phyloP scores from a whole-genome alignment of 2,329 filamentous ascomycete species.

The Monilinia fructicola region DNA sequence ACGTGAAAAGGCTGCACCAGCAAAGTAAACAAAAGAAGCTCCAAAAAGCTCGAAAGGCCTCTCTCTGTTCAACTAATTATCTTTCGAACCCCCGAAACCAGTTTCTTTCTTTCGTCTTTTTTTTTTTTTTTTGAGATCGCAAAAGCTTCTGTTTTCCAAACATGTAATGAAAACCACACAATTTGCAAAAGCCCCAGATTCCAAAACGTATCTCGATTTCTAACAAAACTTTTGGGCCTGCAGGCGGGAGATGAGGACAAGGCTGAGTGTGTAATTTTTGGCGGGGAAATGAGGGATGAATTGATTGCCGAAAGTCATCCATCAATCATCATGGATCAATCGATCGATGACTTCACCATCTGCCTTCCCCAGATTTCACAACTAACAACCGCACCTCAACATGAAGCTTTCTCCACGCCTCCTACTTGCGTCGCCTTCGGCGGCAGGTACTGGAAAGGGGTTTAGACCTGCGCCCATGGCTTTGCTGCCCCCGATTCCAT shows the following conservation, averaged over 20 bases:
- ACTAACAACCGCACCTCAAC: constrained; percentile 4
- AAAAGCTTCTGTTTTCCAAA: neutral
- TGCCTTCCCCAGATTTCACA: constrained; percentile 13
- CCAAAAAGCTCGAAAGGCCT: neutral
- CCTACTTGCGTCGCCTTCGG: constrained; percentile 34
- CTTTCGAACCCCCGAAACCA: neutral
- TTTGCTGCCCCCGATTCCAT: constrained; percentile 56
- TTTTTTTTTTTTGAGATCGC: neutral
- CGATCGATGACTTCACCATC: constrained; percentile 19
- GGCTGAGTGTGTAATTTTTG: constrained; percentile 23
- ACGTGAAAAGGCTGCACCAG: constrained; percentile 8
- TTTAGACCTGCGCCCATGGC: constrained; percentile 37
- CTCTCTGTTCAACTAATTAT: neutral
- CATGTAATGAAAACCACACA: neutral
- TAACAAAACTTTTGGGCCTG: neutral
- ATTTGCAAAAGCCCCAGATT: neutral
- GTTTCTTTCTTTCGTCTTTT: neutral
- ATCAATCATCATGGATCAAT: neutral
- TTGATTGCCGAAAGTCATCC: constrained; percentile 9
- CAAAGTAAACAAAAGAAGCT: neutral
- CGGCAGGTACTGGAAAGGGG: constrained; percentile 30
- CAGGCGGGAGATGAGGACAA: constrained; percentile 5
- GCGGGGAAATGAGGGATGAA: constrained; percentile 7
- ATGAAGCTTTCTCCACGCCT: constrained; percentile 35
- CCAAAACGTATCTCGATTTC: neutral